phyloP scores from a whole-genome alignment of 2,329 filamentous ascomycete species.

The Basipetospora chlamydospora region DNA sequence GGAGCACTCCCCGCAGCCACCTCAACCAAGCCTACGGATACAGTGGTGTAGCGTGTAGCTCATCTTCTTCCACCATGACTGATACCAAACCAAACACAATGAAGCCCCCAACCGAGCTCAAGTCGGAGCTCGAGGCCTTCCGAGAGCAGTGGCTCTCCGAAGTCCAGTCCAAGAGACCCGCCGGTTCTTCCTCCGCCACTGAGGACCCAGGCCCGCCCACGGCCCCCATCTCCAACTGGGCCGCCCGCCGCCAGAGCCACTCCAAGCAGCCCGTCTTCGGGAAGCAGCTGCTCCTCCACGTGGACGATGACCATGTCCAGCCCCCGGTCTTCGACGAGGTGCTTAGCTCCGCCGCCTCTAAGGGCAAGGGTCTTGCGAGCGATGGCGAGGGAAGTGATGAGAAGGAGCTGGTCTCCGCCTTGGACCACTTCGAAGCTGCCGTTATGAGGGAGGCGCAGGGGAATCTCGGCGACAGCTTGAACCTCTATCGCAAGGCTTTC shows the following conservation, averaged over 20 bases:
- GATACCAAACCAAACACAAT: neutral
- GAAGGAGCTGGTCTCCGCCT: slow-evolving; percentile 52
- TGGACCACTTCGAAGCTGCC: slow-evolving; percentile 87
- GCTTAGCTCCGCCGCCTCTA: slow-evolving; percentile 5
- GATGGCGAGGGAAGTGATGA: slow-evolving; percentile 7
- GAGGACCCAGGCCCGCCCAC: neutral
- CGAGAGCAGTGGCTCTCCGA: slow-evolving; percentile 77
- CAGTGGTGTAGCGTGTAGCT: too few relatives aligned
- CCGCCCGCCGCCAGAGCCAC: slow-evolving; percentile 6
- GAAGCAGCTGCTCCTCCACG: slow-evolving; percentile 10
- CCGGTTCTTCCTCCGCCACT: slow-evolving; percentile 2
- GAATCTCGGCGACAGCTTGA: slow-evolving; percentile 75
- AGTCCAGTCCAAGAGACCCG: slow-evolving; percentile 34
- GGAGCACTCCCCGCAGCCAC: too few relatives aligned
- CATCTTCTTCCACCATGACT: neutral
- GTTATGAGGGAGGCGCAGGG: slow-evolving; percentile 79
- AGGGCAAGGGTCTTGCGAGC: slow-evolving; percentile 5
- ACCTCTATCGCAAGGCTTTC: slow-evolving; percentile 81
- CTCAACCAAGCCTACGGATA: too few relatives aligned
- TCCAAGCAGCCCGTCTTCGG: slow-evolving; percentile 7
- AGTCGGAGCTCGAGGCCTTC: slow-evolving; percentile 72
- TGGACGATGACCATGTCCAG: slow-evolving; percentile 14
- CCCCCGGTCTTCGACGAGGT: slow-evolving; percentile 9
- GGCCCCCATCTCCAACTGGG: neutral
- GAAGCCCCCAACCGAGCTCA: slow-evolving; percentile 21